Base-by-base conservation (phyloP, 73 alveolate species). In the Blepharisma stoltei region DNA sequence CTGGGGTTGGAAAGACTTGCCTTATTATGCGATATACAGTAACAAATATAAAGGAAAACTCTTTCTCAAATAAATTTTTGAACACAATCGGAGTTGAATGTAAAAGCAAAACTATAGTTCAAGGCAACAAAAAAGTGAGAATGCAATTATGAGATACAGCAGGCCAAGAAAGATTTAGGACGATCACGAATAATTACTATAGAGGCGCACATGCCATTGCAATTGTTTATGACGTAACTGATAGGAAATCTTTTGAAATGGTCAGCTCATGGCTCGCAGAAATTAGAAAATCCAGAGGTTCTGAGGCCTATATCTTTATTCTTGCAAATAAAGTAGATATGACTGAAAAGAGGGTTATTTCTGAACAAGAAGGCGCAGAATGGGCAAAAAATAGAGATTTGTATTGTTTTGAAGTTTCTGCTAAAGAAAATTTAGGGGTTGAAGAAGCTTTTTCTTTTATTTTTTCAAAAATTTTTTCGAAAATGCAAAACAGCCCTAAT, bases 251-350 rank as follows among this genome's bases (percentile, higher is more conserved):
- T 8, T 45, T 47, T 48, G 81, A 71, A 14, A 48, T 11, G 7
- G 54, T 48, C 25, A 25, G 37, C 8, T 69, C 54, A 43, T 71
- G 81, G 81, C 52, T 71, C 4, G 11, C 37, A 20, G 81, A 71
- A 67, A 71, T 71, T 9, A 47, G n/a, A 48, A 71, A 48, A n/a
- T 52, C 27, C 1, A n/a, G 44, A 1, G 47, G n/a, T 5, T 48
- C 27, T 14, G 75, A 71, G 0, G 47, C 54, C 2, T 52, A 1
- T 52, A 52, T 14, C 11, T 11, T 20, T 77, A 80, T 90, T 45
- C 89, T 88, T 47, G 97, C 92, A 18, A 90, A 90, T 86, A 90
- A 90, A 75, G 45, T 71, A 38, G 97, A 90, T 76, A 53, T 90
- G 67, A 86, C 75, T 53, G 93, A 86, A 11, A 14, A 14, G 66